Evolutionary conservation across 2,329 filamentous ascomycete genomes (phyloP), one percentile per base, ranked within the genome.

Genomic region (Phialophora tarda): DNA sequence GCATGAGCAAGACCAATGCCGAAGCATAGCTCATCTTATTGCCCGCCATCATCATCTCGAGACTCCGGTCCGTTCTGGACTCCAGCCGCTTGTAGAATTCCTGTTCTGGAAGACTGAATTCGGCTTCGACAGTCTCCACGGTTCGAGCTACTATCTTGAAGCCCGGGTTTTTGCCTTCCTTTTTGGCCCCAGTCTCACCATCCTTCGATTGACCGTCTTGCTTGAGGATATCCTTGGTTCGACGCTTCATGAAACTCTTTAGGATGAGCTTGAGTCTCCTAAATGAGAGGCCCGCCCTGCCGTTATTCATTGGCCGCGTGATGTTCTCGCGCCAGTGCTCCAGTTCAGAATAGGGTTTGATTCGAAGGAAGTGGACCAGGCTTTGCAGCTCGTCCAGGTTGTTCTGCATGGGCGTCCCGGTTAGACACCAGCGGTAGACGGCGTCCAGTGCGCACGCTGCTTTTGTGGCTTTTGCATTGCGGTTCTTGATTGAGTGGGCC

Each of bases 401-500:
- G 79, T 99, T 99, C 76, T 99, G 95, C 89, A 99, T 93, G 0
- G 95, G 95, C 1, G 95, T 99, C 61, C 95, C 95, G 0, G 93
- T 97, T 68, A 99, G 81, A 75, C 95, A 98, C 95, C 95, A 99
- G 67, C 95, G 86, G 74, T 97, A 98, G 76, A 95, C 90, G 23
- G 92, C 89, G 32, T 89, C 84, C 34, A 99, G 80, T 1, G 91
- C 91, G 75, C 89, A 99, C 71, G 91, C 95, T 1, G 95, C 93
- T 77, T 97, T 93, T 1, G 94, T 97, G 48, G 92, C 89, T 79
- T 99, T 99, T 24, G 95, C 93, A 72, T 96, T 97, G 69, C 94
- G 89, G 76, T 99, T 99, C 81, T 99, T 99, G 85, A 99, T 97
- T 1, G 91, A 96, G 77, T 99, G 95, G 0, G 95, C 95, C 81